Conservation (phyloP, 768 basidiomycete species). For the Dacryopinax spathularia region DNA sequence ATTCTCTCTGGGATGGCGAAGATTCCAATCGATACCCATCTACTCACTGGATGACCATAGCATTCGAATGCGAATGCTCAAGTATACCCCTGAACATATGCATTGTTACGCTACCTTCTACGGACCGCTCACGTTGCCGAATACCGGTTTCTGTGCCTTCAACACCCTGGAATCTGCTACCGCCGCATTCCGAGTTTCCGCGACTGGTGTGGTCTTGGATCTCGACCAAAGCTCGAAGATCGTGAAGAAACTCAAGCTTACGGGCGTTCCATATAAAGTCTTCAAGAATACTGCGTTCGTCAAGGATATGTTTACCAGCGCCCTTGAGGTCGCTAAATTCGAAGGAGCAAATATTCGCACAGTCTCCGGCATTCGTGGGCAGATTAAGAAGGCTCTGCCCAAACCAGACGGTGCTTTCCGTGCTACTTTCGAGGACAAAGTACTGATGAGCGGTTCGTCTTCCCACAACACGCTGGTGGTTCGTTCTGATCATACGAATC, state of each 20-base stretch:
- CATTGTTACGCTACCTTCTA: conserved; percentile 98
- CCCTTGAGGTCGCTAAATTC: conserved; percentile 94
- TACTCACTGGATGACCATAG: conserved; percentile 96
- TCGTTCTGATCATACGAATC: conserved; percentile 1
- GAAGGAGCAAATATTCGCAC: conserved; percentile 95
- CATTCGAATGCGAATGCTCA: conserved; percentile 97
- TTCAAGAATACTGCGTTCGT: conserved; percentile 99
- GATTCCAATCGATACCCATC: conserved; percentile 89
- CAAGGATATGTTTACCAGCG: conserved; percentile 89
- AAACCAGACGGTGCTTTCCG: conserved; percentile 93
- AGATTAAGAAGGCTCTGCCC: conserved; percentile 88
- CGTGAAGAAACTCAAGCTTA: conserved; percentile 96
- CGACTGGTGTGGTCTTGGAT: conserved; percentile 89
- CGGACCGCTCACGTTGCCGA: conserved; percentile 79
- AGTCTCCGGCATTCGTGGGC: conserved; percentile 89
- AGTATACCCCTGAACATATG: conserved; percentile 99
- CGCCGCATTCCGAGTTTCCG: conserved; percentile 74
- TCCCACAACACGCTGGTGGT: neutral
- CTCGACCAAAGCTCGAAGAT: conserved; percentile 86
- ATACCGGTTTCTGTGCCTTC: conserved; percentile 96
- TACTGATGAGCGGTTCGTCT: conserved; percentile 79
- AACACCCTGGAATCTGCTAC: conserved; percentile 57
- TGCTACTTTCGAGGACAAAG: conserved; percentile 96
- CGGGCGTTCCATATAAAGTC: conserved; percentile 89
- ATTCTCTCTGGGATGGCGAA: conserved; percentile 91